Base-by-base conservation (phyloP, 2,329 filamentous ascomycete genomes). In the Botrytis byssoidea region DNA sequence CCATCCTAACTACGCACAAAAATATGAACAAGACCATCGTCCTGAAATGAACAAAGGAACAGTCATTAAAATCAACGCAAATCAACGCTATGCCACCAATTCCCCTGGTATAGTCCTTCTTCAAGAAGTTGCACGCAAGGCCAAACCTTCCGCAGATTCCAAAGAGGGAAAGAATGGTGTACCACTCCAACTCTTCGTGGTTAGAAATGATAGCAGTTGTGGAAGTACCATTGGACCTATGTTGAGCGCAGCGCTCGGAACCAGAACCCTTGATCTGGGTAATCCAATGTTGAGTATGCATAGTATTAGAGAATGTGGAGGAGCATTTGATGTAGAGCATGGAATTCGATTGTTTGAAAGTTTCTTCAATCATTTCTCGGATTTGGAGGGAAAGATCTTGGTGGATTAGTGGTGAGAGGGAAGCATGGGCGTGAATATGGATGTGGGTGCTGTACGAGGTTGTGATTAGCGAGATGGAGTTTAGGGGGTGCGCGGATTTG, bases 161-260 rank as follows among this genome's bases (percentile, higher is more conserved):
- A 77, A 75, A 12, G 89, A 88, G 65, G 84, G 86, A 48, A 48
- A 25, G 9, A 89, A 88, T 29, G 90, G 90, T 37, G 94, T 98
- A 32, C 96, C 96, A 22, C 87, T 99, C 71, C 96, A 99, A 85
- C 86, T 98, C 57, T 98, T 98, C 80, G 96, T 99, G 59, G 95
- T 98, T 65, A 90, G 95, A 80, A 99, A 99, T 83, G 96, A 99
- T 82, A 96, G 92, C 6, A 90, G 92, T 70, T 99, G 96, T 82
- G 96, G 96, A 73, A 95, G 93, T 85, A 99, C 96, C 51, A 99
- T 99, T 80, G 96, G 96, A 0, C 96, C 96, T n/a, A 98, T 98
- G 91, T 86, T 98, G 64, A 93, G 92, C 71, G 94, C 95, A 37
- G 91, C 91, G 74, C 85, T 98, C 79, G 96, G 96, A 73, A 90